Conservation (phyloP, 1,139 yeast genomes). For the Diutina ranongensis region DNA sequence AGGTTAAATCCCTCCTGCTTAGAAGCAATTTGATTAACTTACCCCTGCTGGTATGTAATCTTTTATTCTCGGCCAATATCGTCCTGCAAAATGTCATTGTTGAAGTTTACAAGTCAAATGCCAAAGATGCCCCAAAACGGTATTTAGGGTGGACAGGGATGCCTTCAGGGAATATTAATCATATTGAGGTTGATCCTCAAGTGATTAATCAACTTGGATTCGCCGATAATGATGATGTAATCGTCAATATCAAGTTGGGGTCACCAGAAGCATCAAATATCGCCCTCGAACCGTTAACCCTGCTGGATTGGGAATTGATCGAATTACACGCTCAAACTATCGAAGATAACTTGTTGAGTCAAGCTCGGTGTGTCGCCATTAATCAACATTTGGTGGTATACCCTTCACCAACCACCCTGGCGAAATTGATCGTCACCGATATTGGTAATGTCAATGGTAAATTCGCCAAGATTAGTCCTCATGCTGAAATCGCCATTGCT, state of each 20-base stretch:
- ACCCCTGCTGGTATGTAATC: conserved; percentile 38
- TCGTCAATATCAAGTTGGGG: conserved; percentile 30
- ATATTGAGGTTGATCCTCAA: conserved; percentile 29
- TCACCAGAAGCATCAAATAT: conserved; percentile 47
- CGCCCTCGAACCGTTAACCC: conserved; percentile 64
- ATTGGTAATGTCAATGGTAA: conserved; percentile 38
- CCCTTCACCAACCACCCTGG: conserved; percentile 55
- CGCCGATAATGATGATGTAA: conserved; percentile 22
- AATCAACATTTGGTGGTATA: conserved; percentile 58
- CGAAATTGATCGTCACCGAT: conserved; percentile 51
- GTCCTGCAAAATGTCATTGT: conserved; percentile 52
- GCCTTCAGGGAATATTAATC: conserved; percentile 22
- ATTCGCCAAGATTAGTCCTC: conserved; percentile 55
- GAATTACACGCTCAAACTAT: conserved; percentile 72
- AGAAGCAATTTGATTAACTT: conserved; percentile 48
- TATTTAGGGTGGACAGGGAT: conserved; percentile 85
- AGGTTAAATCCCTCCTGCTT: conserved; percentile 10
- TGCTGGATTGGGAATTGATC: conserved; percentile 86
- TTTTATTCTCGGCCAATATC: conserved; percentile 43
- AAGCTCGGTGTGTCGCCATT: conserved; percentile 63
- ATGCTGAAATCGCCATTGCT: conserved; percentile 74
- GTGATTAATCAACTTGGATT: conserved; percentile 34
- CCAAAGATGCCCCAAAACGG: conserved; percentile 12
- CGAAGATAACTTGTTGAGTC: conserved; percentile 66
- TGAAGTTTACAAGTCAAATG: conserved; percentile 21